Conservation (phyloP, 1,139 yeast genomes). For the Debaryomycetaceae sp. region DNA sequence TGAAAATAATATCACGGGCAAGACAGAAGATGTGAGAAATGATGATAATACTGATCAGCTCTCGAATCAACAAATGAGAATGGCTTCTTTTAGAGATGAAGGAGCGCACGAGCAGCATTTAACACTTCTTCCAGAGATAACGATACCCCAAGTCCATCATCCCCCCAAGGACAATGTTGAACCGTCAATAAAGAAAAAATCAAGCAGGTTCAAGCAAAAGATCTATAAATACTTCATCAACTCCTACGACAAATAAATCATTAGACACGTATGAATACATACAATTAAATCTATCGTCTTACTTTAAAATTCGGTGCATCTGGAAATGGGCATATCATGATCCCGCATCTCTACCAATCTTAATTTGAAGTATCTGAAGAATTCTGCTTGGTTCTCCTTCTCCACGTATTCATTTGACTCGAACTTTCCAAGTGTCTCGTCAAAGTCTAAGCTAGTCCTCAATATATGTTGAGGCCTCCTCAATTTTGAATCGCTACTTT, state of each 20-base stretch:
- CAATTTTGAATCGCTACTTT: background rate
- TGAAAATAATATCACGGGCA: background rate
- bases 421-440: background rate
- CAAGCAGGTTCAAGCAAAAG: conserved; percentile 28
- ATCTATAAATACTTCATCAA: conserved; percentile 36
- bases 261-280: background rate
- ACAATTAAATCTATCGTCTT: background rate
- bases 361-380: background rate
- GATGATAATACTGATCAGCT: background rate
- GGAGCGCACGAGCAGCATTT: background rate
- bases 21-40: background rate
- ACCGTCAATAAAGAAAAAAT: conserved; percentile 13
- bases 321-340: conserved; percentile 4
- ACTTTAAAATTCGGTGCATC: conserved; percentile 2
- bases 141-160: background rate
- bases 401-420: background rate
- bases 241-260: conserved; percentile 18
- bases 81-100: background rate
- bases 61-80: background rate
- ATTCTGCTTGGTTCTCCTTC: background rate
- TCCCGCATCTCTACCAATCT: conserved; percentile 2
- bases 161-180: conserved; percentile 3
- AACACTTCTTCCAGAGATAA: background rate
- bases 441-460: background rate
- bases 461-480: background rate